phyloP scores from a whole-genome alignment of 2,329 filamentous ascomycete species.

The Hypoxylon sp. region DNA sequence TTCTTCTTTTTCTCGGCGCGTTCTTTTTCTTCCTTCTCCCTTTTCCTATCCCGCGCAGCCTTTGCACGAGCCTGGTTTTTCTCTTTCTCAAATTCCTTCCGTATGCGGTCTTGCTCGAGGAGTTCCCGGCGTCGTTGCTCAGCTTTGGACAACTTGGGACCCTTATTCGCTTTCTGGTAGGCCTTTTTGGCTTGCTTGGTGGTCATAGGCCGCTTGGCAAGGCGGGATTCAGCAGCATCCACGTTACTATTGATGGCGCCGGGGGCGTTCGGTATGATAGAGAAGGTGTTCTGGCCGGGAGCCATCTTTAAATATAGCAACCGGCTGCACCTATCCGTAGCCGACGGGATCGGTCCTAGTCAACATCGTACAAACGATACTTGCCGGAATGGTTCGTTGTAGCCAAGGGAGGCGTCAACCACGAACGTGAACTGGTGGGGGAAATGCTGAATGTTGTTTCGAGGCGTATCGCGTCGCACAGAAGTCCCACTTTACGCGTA shows the following conservation, averaged over 20 bases:
- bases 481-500: conserved; percentile 36
- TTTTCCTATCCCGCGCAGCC: conserved; percentile 68
- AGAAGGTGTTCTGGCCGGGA: conserved; percentile 56
- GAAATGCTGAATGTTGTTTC: not conserved
- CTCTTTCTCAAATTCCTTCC: conserved; percentile 66
- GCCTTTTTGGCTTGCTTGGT: conserved; percentile 64
- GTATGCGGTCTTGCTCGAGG: conserved; percentile 68
- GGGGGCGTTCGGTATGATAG: conserved; percentile 56
- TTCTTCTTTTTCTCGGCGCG: conserved; percentile 65
- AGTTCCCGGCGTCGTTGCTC: conserved; percentile 60
- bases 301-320: conserved; percentile 48
- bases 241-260: conserved; percentile 46
- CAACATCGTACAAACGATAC: conserved; percentile 35
- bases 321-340: conserved; percentile 27
- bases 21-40: conserved; percentile 66
- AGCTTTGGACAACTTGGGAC: conserved; percentile 60
- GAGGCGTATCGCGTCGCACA: conserved; percentile 28
- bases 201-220: conserved; percentile 61
- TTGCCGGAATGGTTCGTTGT: not conserved
- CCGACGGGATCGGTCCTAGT: conserved; percentile 19
- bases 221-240: conserved; percentile 32
- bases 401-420: not conserved
- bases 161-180: conserved; percentile 60
- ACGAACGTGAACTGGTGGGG: conserved; percentile 3
- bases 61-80: conserved; percentile 64